Conservation (phyloP, 2,329 filamentous ascomycete genomes). For the Fonsecaea nubica region DNA sequence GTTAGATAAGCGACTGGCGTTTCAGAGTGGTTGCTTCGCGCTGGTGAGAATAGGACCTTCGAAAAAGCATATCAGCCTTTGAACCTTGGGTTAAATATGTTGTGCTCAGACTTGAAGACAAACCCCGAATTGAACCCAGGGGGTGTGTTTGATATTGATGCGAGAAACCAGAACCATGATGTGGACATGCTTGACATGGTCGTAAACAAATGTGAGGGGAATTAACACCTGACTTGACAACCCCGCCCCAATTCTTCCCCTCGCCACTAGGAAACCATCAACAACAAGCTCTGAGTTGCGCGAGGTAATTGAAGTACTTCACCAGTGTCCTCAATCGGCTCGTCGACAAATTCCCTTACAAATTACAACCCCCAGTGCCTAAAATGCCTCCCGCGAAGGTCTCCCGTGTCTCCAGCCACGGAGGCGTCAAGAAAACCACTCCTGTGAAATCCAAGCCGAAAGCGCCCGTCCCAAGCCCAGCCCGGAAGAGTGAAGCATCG, state of each 20-base stretch:
- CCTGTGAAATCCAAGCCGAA: background rate
- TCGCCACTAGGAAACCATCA: background rate
- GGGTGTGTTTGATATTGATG: too few relatives aligned
- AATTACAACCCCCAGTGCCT: background rate
- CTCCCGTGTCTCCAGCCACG: background rate
- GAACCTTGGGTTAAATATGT: background rate
- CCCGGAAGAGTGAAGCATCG: background rate
- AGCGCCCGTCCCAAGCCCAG: background rate
- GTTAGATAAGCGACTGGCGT: background rate
- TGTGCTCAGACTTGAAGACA: too few relatives aligned
- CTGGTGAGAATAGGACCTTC: background rate
- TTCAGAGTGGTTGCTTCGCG: background rate
- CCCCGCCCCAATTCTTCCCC: background rate
- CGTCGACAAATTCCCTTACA: background rate
- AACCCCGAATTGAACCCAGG: too few relatives aligned
- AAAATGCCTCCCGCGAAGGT: conserved; percentile 8
- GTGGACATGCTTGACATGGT: too few relatives aligned
- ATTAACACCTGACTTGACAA: background rate
- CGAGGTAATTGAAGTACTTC: too few relatives aligned
- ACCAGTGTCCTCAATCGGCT: background rate
- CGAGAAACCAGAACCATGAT: too few relatives aligned
- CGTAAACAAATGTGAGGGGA: too few relatives aligned
- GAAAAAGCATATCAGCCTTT: background rate
- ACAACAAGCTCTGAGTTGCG: background rate
- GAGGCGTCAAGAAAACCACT: conserved; percentile 7